A percentile compares a stretch with the other conserved stretches of the same genome.
phyloP scores from a whole-genome alignment of 192 early-diverging fungal species.

The Funneliformis mosseae region DNA sequence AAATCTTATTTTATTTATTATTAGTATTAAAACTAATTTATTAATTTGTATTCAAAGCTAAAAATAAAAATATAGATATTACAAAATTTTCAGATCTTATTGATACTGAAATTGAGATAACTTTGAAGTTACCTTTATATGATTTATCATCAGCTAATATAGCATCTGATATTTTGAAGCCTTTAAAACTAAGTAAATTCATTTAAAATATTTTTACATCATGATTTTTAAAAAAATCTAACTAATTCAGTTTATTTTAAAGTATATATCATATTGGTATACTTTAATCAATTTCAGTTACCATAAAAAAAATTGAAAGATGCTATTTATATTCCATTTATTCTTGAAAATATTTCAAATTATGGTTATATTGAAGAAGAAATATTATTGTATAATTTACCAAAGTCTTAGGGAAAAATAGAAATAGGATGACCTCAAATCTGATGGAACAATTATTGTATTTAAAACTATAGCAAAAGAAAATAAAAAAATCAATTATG shows the following conservation, averaged over 20 bases:
- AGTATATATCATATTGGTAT: background rate
- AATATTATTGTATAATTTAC: background rate
- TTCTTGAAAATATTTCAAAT: background rate
- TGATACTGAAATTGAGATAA: too few relatives aligned
- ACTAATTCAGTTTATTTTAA: background rate
- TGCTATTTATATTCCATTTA: background rate
- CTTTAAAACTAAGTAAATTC: too few relatives aligned
- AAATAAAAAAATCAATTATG: background rate
- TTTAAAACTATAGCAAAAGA: background rate
- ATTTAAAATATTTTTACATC: too few relatives aligned
- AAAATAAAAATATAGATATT: too few relatives aligned
- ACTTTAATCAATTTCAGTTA: background rate
- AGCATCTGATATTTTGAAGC: too few relatives aligned
- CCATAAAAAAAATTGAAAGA: background rate
- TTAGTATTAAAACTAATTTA: too few relatives aligned
- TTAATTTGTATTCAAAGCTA: too few relatives aligned
- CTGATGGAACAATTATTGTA: background rate
- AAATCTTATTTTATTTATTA: too few relatives aligned
- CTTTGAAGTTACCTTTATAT: too few relatives aligned
- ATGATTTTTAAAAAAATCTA: too few relatives aligned
- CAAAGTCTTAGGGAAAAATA: background rate
- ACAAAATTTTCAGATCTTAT: too few relatives aligned
- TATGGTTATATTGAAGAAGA: background rate
- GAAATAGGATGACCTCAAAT: background rate
- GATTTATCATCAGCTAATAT: too few relatives aligned